Conservation (phyloP, 164 flowering plant species). For the Aristolochia contorta region DNA sequence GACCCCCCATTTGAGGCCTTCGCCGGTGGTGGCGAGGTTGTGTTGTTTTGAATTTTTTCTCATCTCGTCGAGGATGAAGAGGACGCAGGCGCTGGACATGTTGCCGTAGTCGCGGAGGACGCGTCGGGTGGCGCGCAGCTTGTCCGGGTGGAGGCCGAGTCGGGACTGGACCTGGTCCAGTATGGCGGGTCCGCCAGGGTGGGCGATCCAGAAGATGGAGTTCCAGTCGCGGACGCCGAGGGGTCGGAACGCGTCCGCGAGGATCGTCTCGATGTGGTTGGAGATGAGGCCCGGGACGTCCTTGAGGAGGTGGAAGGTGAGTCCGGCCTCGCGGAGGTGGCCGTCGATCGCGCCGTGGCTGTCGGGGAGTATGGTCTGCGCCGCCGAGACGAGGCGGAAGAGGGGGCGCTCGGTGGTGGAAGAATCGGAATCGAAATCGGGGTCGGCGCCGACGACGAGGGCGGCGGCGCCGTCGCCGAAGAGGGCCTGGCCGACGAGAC, state of each 20-base stretch:
- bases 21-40: slow-evolving; percentile 11
- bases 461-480: slow-evolving; percentile 49
- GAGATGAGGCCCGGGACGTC: slow-evolving; percentile 39
- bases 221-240: slow-evolving; percentile 41
- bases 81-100: slow-evolving; percentile 21
- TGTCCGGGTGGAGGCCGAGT: slow-evolving; percentile 27
- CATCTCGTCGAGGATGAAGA: slow-evolving; percentile 21
- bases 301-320: slow-evolving; percentile 35
- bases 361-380: slow-evolving; percentile 37
- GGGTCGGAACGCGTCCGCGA: slow-evolving; percentile 33
- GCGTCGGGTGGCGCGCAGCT: slow-evolving; percentile 30
- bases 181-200: slow-evolving; percentile 42
- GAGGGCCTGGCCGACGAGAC: slow-evolving; percentile 38
- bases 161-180: slow-evolving; percentile 32
- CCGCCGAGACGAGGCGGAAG: slow-evolving; percentile 26
- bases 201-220: slow-evolving; percentile 35
- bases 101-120: slow-evolving; percentile 25
- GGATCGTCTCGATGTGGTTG: slow-evolving; percentile 32
- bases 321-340: slow-evolving; percentile 34
- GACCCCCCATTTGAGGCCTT: slow-evolving; percentile 23
- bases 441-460: slow-evolving; percentile 34
- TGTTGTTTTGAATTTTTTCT: slow-evolving; percentile 15
- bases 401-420: slow-evolving; percentile 25
- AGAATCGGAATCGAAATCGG: too few species aligned
- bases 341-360: slow-evolving; percentile 39